Base-by-base conservation (phyloP, 495 filamentous ascomycete species). In the Alectoria sarmentosa region DNA sequence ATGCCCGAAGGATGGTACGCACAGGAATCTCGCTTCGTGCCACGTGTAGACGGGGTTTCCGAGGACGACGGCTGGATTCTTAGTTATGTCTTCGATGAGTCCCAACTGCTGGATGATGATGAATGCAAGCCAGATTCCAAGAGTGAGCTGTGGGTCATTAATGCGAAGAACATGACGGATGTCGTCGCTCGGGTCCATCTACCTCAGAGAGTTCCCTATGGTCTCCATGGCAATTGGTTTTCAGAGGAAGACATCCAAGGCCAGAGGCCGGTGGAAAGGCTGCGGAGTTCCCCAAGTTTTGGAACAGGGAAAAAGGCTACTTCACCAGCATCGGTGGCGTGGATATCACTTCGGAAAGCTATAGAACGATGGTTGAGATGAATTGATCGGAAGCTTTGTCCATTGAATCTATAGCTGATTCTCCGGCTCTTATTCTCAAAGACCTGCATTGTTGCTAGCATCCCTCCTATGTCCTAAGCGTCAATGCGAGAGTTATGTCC, bases 141-240 rank as follows among this genome's bases (percentile, higher is more conserved):
- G 41, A 81, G 78, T 28, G 85, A 88, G 74, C 73, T 88, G n/a
- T 89, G 86, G 85, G 74, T 89, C 38, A 77, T 88, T 59, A 79
- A 88, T 69, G 85, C 85, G 21, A 76, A 66, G 59, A 74, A 74
- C 14, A 87, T 89, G 83, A 75, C 65, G 54, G 76, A 82, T 10
- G 77, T 88, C 1, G 73, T 86, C 34, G 81, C 78, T 14, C 78
- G 70, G 61, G 76, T 88, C 41, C 66, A 70, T 38, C 71, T 89
- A 56, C 85, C 86, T 23, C 85, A 86, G 71, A 70, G 85, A 36
- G 86, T 89, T 8, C 86, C 85, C 26, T 88, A 88, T 68, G 85
- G 86, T 1, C 71, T 89, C 62, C 86, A 89, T 75, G 85, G 85
- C 13, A 78, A 77, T 56, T 89, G 85, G 85, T 88, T 88, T 65